Evolutionary conservation across 768 basidiomycete genomes (phyloP).

Genomic region (Filobasidium floriforme): DNA sequence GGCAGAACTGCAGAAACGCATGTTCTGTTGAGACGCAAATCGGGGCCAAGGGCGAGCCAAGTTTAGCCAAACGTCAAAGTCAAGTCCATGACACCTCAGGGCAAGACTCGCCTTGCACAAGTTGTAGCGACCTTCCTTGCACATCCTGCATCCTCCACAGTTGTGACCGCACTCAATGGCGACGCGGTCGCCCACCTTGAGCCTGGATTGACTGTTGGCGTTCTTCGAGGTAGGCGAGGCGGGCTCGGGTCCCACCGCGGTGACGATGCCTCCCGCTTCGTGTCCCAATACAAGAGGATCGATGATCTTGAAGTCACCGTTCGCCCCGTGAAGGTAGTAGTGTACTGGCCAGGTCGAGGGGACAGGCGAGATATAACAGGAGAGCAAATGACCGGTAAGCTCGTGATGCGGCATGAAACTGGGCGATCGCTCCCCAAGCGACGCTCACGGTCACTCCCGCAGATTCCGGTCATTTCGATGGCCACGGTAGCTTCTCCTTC

Average conservation of each 20-base stretch:
- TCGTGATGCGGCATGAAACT: too few species aligned
- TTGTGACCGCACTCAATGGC: conserved; percentile 43
- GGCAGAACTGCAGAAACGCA: conserved; percentile 84
- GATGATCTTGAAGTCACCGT: conserved; percentile 82
- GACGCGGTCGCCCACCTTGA: conserved; percentile 45
- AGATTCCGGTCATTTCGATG: conserved; percentile 76
- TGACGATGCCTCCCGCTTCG: conserved; percentile 50
- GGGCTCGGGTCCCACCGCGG: conserved; percentile 69
- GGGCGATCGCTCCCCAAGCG: conserved; percentile 57
- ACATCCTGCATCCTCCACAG: conserved; percentile 49
- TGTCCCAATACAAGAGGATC: conserved; percentile 86
- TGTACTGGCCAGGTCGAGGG: conserved; percentile 56
- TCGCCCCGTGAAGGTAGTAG: conserved; percentile 80
- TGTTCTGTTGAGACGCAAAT: conserved; percentile 1
- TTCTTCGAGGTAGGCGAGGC: conserved; percentile 35
- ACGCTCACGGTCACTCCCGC: conserved; percentile 54
- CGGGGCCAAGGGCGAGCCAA: too few species aligned
- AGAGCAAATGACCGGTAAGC: not conserved
- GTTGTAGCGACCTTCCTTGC: conserved; percentile 70
- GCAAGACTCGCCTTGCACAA: conserved; percentile 57
- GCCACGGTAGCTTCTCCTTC: conserved; percentile 68
- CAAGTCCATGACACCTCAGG: too few species aligned
- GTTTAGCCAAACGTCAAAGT: too few species aligned
- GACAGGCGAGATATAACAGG: not conserved
- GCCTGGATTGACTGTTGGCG: conserved; percentile 19